phyloP scores from a whole-genome alignment of 495 filamentous ascomycete genomes.

The Xylaria nigripes region DNA sequence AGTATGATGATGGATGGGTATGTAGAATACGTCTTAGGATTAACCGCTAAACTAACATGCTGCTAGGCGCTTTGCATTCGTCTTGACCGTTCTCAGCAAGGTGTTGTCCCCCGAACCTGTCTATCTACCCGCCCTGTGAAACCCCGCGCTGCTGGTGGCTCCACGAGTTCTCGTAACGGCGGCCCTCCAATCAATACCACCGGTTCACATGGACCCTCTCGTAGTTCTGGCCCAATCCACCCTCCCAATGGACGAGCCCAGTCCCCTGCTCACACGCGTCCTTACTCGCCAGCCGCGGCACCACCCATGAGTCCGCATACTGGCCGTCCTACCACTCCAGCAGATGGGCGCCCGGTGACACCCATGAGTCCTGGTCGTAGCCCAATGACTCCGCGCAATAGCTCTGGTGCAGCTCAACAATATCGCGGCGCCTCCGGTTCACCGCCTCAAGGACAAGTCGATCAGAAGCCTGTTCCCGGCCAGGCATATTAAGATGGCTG shows the following conservation, averaged over 20 bases:
- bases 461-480: slow-evolving; percentile 40
- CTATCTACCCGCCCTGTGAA: slow-evolving; percentile 88
- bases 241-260: slow-evolving; percentile 35
- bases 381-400: slow-evolving; percentile 47
- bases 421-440: slow-evolving; percentile 22
- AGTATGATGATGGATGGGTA: slow-evolving; percentile 99
- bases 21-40: slow-evolving; percentile 27
- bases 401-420: slow-evolving; percentile 15
- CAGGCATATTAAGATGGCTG: slow-evolving; percentile 37
- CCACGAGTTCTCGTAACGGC: slow-evolving; percentile 32
- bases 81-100: slow-evolving; percentile 83
- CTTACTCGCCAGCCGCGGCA: slow-evolving; percentile 34
- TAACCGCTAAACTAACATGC: slow-evolving; percentile 31
- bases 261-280: slow-evolving; percentile 26
- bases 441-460: slow-evolving; percentile 29
- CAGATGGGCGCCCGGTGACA: slow-evolving; percentile 25
- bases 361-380: slow-evolving; percentile 51
- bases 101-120: slow-evolving; percentile 88
- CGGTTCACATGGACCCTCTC: slow-evolving; percentile 35
- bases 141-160: slow-evolving; percentile 52
- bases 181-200: slow-evolving; percentile 30
- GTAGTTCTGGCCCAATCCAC: slow-evolving; percentile 39
- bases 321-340: slow-evolving; percentile 28
- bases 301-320: slow-evolving; percentile 32
- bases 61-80: slow-evolving; percentile 77